Conservation (phyloP, 371 early-diverging fungal genomes). For the Haplosporangium sp. region DNA sequence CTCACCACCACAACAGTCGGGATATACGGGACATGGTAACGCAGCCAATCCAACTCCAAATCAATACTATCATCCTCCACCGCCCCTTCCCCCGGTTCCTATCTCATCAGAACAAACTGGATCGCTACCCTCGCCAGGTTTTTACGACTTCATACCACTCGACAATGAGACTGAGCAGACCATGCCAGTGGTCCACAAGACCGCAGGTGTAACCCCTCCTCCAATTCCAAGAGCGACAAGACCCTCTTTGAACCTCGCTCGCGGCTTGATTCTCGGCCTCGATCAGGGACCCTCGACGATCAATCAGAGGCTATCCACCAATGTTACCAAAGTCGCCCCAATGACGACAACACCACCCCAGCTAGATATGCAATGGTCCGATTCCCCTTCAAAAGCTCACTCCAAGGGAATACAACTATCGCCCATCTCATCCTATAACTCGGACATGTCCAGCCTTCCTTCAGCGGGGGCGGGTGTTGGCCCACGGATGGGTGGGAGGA, state of each 20-base stretch:
- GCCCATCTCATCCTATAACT: background rate
- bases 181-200: constrained; percentile 1
- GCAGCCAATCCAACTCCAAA: background rate
- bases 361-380: background rate
- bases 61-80: constrained; percentile 16
- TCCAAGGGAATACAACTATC: background rate
- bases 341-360: background rate
- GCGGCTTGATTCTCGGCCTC: background rate
- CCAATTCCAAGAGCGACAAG: constrained; percentile 10
- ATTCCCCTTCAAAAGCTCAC: background rate
- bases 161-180: background rate
- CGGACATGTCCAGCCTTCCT: constrained; percentile 1
- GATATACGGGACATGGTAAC: background rate
- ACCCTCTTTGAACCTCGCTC: background rate
- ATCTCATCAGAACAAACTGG: background rate
- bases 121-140: background rate
- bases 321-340: no score
- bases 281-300: background rate
- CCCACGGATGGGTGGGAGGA: constrained; percentile 25
- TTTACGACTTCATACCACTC: constrained; percentile 5
- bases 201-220: constrained; percentile 7
- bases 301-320: no score
- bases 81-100: background rate
- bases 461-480: background rate
- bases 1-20: constrained; percentile 2